Conservation (phyloP, 2,329 filamentous ascomycete genomes). For the Fonsecaea pedrosoi region DNA sequence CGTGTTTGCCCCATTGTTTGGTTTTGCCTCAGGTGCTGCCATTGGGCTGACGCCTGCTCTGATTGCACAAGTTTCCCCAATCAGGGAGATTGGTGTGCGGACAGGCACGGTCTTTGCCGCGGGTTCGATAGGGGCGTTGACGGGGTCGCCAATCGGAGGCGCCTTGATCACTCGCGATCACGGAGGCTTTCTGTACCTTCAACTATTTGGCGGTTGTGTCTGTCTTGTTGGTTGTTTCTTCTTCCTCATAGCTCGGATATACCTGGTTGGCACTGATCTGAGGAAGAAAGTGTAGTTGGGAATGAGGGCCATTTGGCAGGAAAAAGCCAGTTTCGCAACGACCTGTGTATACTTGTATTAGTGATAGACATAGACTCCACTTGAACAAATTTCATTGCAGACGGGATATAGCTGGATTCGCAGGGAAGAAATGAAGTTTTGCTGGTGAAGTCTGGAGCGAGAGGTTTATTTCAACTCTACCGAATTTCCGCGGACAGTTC, state of each 20-base stretch:
- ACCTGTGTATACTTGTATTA: neutral
- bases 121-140: slow-evolving; percentile 68
- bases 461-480: too few relatives aligned
- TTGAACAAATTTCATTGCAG: neutral
- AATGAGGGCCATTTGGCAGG: neutral
- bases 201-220: slow-evolving; percentile 69
- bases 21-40: slow-evolving; percentile 71
- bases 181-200: slow-evolving; percentile 64
- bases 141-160: slow-evolving; percentile 71
- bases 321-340: neutral
- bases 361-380: slow-evolving; percentile 1
- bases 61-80: slow-evolving; percentile 69
- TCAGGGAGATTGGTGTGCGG: slow-evolving; percentile 72
- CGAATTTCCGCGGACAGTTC: too few relatives aligned
- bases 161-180: slow-evolving; percentile 58
- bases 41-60: slow-evolving; percentile 68
- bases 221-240: slow-evolving; percentile 53
- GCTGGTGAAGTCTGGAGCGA: too few relatives aligned
- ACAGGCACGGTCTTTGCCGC: slow-evolving; percentile 69
- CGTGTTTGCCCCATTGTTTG: slow-evolving; percentile 71
- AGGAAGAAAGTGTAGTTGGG: slow-evolving; percentile 42
- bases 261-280: slow-evolving; percentile 43
- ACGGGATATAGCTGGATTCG: neutral
- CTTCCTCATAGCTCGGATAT: slow-evolving; percentile 49
- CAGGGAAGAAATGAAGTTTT: too few relatives aligned